Evolutionary conservation across 208 protist genomes (phyloP), one percentile per base, ranked within the genome.

Genomic region (Leptomonas seymouri): DNA sequence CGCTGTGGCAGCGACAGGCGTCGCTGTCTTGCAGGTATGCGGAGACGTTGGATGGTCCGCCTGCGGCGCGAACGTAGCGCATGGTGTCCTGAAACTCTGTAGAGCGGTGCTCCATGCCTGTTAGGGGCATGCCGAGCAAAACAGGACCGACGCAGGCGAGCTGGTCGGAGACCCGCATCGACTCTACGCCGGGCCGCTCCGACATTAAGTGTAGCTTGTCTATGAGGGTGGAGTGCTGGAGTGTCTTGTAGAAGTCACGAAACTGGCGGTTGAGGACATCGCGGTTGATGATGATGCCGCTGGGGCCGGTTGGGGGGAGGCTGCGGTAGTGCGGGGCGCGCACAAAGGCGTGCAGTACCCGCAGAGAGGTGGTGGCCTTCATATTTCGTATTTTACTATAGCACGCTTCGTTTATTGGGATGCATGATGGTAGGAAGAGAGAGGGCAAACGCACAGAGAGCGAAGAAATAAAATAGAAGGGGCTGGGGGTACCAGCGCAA

Each of bases 161-260:
- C 65, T 89, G 81, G 59, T 97, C 93, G 6, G 93, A 80, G 55
- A 93, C 87, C 28, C 89, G 88, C 51, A 97, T 61, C 36, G 80
- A 58, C 46, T 97, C 93, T 20, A 95, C 70, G 2, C 74, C 70
- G 36, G 82, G 67, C 16, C 89, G 80, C 76, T 97, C 90, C 21
- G 85, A 66, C 93, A 97, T 96, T 30, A 97, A 68, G 78, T 97
- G 90, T 18, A 97, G 80, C 70, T 96, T 94, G 74, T 97, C 93
- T 25, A 97, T 86, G 18, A 97, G 64, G 14, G 87, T 85, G 25
- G 79, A 93, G 61, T 94, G 90, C 78, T 95, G 90, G 9, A 97
- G 84, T 5, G 84, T 93, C 30, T 79, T 80, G 80, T 96, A 96
- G 56, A 96, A 94, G 72, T 95, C 93, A 28, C 93, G 84, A 56